Evolutionary conservation across 2,329 filamentous ascomycete genomes (phyloP), one percentile per base, ranked within the genome.

Genomic region (Aspergillus hortae): DNA sequence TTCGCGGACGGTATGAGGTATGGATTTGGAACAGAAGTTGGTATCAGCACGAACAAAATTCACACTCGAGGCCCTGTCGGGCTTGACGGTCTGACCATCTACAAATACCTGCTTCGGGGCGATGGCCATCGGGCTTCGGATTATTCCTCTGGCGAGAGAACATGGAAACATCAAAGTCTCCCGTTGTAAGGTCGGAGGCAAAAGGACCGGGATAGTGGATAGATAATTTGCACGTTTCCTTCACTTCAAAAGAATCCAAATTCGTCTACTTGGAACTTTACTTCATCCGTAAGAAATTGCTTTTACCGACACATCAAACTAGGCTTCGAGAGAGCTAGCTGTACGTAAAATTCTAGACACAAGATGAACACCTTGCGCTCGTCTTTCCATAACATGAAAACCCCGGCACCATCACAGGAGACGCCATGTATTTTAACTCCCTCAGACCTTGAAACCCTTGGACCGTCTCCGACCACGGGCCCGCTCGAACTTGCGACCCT

Each of bases 401-500:
- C 32, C 42, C 23, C 45, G 50, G 36, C 50, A 33, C 45, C 33
- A 23, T 30, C 43, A 52, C 47, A 46, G 48, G 47, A 48, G 35
- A 42, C 33, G 35, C 19, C 30, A 30, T 44, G 32, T 35, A 48
- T 52, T 14, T 14, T 44, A 10, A 32, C 44, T 54, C 38, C 45
- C 57, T 90, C 96, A 99, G 76, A 99, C 94, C 91, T 99, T 99
- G 92, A 99, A 99, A 85, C 95, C 94, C 74, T 89, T 86, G 71
- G 92, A 97, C 77, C 91, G 84, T 88, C 94, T 95, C 81, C 94
- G 92, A 80, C 94, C 95, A 94, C 94, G 92, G 73, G 92, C 94
- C 73, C 86, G 85, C 88, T 99, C 95, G 84, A 99, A 99, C 85
- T 99, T 99, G 81, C 94, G 89, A 74, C 95, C 95, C 89, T 99